phyloP scores from a whole-genome alignment of 75 land plant genomes.

The Isoetes taiwanensis region DNA sequence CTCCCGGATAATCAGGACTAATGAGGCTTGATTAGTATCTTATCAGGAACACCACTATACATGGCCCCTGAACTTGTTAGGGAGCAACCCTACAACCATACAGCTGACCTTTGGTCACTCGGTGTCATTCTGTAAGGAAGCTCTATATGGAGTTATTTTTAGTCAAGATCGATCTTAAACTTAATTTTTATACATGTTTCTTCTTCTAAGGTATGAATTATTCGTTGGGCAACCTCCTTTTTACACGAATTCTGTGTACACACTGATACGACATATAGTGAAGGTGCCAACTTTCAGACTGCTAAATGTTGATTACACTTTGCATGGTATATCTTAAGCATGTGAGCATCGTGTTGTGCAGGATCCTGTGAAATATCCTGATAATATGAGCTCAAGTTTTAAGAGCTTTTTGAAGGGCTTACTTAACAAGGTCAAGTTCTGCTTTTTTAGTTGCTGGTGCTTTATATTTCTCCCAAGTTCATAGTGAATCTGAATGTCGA shows the following conservation, averaged over 20 bases:
- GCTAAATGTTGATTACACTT: no score
- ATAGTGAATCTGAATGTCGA: not conserved
- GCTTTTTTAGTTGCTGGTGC: no score
- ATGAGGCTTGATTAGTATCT: not conserved
- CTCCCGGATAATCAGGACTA: no score
- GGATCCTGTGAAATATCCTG: constrained; percentile 99
- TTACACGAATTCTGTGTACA: constrained; percentile 97
- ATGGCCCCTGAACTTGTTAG: constrained; percentile 98
- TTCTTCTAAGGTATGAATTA: constrained; percentile 63
- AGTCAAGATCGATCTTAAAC: not conserved
- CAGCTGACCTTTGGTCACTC: constrained; percentile 98
- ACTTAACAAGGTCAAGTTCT: constrained; percentile 84
- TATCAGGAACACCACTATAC: constrained; percentile 86
- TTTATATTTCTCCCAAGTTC: no score
- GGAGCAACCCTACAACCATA: constrained; percentile 97
- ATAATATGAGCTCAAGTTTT: constrained; percentile 75
- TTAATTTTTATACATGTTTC: not conserved
- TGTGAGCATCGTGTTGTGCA: no score
- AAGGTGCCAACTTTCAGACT: no score
- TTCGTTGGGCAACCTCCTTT: constrained; percentile 99
- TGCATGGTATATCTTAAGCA: no score
- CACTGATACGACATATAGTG: constrained; percentile 82
- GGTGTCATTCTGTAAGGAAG: constrained; percentile 88
- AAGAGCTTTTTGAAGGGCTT: constrained; percentile 81
- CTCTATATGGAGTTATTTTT: not conserved